Conservation (phyloP, 257 asterid species). For the Solanum tarapatanum region DNA sequence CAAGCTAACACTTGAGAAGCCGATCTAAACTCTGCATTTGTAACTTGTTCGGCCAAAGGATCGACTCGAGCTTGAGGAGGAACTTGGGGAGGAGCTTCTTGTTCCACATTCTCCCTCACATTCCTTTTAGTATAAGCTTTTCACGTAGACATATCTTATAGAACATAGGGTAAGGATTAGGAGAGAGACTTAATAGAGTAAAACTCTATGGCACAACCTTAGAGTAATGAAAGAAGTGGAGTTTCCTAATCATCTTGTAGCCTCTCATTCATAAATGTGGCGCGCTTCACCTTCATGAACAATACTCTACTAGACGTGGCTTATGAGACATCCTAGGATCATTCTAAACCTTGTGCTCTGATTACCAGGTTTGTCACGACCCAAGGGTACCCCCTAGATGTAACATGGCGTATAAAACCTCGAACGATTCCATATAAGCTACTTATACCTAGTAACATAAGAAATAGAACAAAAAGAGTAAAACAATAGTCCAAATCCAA, state of each 20-base stretch:
- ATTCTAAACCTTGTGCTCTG: background rate
- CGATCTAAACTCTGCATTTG: background rate
- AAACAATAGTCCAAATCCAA: too few species aligned
- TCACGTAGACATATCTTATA: background rate
- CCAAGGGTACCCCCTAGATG: background rate
- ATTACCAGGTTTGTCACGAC: background rate
- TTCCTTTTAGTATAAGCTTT: background rate
- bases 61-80: background rate
- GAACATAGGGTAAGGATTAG: background rate
- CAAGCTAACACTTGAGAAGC: background rate
- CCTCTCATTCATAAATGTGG: background rate
- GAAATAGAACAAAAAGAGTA: too few species aligned
- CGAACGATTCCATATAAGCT: too few species aligned
- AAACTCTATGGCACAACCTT: background rate
- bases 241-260: background rate
- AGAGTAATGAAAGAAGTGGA: background rate
- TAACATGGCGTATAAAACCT: too few species aligned
- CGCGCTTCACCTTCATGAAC: background rate
- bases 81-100: background rate
- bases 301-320: background rate
- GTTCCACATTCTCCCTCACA: background rate
- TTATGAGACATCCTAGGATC: background rate
- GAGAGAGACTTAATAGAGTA: background rate
- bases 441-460: too few species aligned
- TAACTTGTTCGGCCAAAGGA: background rate